Evolutionary conservation across 176 grass and related monocot genomes (phyloP).

Genomic region (Musa itinerans): DNA sequence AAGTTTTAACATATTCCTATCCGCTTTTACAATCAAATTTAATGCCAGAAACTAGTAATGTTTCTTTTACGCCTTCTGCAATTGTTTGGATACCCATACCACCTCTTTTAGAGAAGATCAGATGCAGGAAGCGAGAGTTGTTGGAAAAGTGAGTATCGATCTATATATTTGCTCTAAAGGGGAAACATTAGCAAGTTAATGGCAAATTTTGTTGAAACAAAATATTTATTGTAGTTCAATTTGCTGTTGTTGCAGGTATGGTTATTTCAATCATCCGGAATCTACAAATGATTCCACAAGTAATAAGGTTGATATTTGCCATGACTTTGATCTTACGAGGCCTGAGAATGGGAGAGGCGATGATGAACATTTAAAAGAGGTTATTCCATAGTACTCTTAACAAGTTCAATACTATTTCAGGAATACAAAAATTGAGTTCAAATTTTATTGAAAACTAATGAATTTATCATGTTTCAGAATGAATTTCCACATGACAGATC

Average conservation of each 20-base stretch:
- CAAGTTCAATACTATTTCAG: not conserved
- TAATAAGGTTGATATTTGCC: not conserved
- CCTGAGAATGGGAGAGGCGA: not conserved
- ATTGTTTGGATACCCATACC: slow-evolving; percentile 79
- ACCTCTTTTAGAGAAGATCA: slow-evolving; percentile 88
- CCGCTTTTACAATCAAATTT: not conserved
- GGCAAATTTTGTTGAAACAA: not conserved
- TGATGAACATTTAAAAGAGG: not conserved
- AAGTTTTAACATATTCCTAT: not conserved
- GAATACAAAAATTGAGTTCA: not conserved
- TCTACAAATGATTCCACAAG: not conserved
- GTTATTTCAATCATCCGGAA: not conserved
- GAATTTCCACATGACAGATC: slow-evolving; percentile 24
- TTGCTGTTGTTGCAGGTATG: not conserved
- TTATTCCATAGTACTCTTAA: not conserved
- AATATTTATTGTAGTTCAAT: not conserved
- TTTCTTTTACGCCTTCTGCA: slow-evolving; percentile 53
- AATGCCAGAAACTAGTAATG: slow-evolving; percentile 54
- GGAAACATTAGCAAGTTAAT: not conserved
- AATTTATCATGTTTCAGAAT: not conserved
- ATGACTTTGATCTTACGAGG: not conserved
- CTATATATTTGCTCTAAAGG: too few relatives aligned
- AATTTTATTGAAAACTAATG: not conserved
- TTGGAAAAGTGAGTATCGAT: slow-evolving; percentile 41
- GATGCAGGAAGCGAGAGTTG: slow-evolving; percentile 66